phyloP scores from a whole-genome alignment of 2,329 filamentous ascomycete genomes.

The Aureobasidium leucospermi region DNA sequence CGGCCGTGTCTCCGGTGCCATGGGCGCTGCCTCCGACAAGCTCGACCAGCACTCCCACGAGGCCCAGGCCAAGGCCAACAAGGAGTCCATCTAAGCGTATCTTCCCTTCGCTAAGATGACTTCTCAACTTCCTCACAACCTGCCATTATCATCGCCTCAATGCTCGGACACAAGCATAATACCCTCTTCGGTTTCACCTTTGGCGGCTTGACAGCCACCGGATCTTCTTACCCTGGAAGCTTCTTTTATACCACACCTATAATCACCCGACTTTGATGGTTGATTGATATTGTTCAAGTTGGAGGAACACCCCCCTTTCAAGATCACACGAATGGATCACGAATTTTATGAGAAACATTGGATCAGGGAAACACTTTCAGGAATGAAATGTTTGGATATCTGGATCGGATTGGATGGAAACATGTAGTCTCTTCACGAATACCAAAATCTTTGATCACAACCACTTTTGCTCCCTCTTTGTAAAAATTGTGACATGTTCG shows the following conservation, averaged over 20 bases:
- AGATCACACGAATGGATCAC: constrained; percentile 1
- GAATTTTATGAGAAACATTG: constrained; percentile 6
- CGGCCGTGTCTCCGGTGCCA: constrained; percentile 49
- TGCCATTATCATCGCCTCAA: not conserved
- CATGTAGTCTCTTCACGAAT: not conserved
- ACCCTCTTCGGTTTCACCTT: not conserved
- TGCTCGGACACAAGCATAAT: not conserved
- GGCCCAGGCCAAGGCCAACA: constrained; percentile 42
- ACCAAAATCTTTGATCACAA: not conserved
- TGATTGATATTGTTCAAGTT: not conserved
- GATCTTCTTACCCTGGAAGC: not conserved
- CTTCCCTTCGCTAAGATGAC: not conserved
- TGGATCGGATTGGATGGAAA: not conserved
- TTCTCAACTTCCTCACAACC: not conserved
- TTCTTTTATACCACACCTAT: not conserved
- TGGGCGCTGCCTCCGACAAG: constrained; percentile 48
- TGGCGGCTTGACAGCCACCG: not conserved
- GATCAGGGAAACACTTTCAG: not conserved
- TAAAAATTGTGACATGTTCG: too few species aligned
- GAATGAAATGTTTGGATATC: not conserved
- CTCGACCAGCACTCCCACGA: constrained; percentile 46
- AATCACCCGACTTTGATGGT: not conserved
- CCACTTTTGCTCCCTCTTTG: not conserved
- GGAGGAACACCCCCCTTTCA: not conserved
- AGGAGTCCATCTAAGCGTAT: constrained; percentile 29